Conservation (phyloP, 1,139 yeast species). For the Kodamaea anthophila region DNA sequence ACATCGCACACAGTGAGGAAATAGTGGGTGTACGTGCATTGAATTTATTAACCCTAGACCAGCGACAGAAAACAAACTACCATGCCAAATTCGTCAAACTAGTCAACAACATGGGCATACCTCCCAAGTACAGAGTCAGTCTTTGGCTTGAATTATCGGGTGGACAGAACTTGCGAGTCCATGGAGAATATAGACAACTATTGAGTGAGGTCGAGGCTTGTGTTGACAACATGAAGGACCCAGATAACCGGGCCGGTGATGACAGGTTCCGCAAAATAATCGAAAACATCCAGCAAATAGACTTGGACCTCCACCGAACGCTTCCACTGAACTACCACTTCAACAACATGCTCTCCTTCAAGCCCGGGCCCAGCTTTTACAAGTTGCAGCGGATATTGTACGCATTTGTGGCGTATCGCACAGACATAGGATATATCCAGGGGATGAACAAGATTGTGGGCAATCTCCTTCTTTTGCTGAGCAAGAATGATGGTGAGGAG, state of each 20-base stretch:
- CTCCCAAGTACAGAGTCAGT: constrained; percentile 40
- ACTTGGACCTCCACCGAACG: constrained; percentile 50
- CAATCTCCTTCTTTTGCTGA: constrained; percentile 36
- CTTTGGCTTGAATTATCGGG: constrained; percentile 56
- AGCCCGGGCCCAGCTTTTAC: constrained; percentile 50
- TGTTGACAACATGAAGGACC: too few species aligned
- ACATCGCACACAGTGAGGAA: constrained; percentile 15
- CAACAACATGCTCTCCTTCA: constrained; percentile 28
- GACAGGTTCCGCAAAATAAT: constrained; percentile 12
- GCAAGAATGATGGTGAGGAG: constrained; percentile 9
- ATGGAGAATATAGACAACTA: constrained; percentile 44
- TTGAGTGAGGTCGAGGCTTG: constrained; percentile 11
- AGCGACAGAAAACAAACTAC: constrained; percentile 7
- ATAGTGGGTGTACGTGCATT: constrained; percentile 36
- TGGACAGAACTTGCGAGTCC: constrained; percentile 38
- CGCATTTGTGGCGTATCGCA: constrained; percentile 47
- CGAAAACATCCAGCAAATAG: constrained; percentile 44
- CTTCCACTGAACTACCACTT: constrained; percentile 53
- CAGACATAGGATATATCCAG: constrained; percentile 53
- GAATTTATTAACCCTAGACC: constrained; percentile 18
- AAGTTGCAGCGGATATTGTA: constrained; percentile 44
- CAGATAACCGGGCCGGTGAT: constrained; percentile 3
- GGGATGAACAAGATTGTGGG: constrained; percentile 62
- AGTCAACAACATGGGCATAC: constrained; percentile 40
- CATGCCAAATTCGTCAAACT: constrained; percentile 26